Evolutionary conservation across 1,139 yeast genomes (phyloP).

Genomic region (Yamadazyma triangularis): DNA sequence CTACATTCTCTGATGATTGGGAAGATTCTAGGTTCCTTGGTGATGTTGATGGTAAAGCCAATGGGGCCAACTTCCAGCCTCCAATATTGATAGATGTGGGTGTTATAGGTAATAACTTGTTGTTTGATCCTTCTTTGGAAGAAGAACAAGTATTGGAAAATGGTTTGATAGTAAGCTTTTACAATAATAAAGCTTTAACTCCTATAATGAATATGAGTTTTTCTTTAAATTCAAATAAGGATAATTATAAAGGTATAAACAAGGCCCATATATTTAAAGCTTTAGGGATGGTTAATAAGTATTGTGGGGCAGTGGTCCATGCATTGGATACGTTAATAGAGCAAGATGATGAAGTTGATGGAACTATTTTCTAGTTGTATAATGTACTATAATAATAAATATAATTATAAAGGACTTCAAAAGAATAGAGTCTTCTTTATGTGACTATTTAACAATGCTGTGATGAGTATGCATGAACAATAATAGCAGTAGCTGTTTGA

Average conservation of each 20-base stretch:
- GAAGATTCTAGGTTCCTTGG: conserved; percentile 49
- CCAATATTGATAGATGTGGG: conserved; percentile 78
- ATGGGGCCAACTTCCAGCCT: conserved; percentile 52
- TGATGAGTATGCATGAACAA: conserved; percentile 83
- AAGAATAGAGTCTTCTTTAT: no score
- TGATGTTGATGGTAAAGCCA: conserved; percentile 12
- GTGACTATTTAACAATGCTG: conserved; percentile 60
- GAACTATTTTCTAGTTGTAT: conserved; percentile 20
- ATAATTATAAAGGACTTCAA: no score
- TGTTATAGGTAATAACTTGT: conserved; percentile 59
- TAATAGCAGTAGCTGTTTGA: conserved; percentile 93
- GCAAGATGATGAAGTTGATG: conserved; percentile 32
- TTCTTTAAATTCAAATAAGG: conserved; percentile 37
- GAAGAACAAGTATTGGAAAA: conserved; percentile 87
- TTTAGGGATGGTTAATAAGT: conserved; percentile 28
- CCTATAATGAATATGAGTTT: conserved; percentile 60
- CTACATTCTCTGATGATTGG: conserved; percentile 90
- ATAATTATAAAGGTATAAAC: conserved; percentile 38
- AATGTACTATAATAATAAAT: not conserved
- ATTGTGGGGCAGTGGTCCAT: conserved; percentile 30
- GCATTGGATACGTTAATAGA: conserved; percentile 40
- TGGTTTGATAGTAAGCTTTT: conserved; percentile 71
- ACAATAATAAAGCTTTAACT: conserved; percentile 56
- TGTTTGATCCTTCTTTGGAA: conserved; percentile 78
- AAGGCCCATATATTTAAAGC: conserved; percentile 23